These are phyloP conservation scores for Arabidopsis arenosa DNA, from an alignment of 345 rosid genomes.

Conservation along the genomic window DNA sequence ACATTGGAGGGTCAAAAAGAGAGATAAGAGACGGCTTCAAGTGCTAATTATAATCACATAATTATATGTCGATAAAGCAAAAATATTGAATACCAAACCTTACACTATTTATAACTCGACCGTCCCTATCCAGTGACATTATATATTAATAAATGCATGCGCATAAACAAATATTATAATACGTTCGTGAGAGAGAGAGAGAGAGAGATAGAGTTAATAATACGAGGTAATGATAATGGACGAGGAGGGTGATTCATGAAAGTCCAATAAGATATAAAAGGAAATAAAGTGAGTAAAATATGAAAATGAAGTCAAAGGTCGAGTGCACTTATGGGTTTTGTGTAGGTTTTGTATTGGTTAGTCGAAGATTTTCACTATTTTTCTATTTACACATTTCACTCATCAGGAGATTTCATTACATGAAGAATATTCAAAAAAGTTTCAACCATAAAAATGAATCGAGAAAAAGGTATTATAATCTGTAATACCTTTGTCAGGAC, in stretches of 20 bases:
- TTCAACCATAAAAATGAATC: not conserved
- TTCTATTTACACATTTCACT: constrained; percentile 18
- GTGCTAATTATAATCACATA: constrained; percentile 14
- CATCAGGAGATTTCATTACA: constrained; percentile 41
- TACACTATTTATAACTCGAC: constrained; percentile 28
- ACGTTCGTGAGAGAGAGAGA: not conserved
- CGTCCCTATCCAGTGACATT: constrained; percentile 34
- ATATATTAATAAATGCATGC: constrained; percentile 29
- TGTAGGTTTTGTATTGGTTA: constrained; percentile 39
- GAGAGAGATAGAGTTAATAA: constrained; percentile 18
- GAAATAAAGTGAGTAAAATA: constrained; percentile 36
- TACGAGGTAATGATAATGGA: constrained; percentile 47
- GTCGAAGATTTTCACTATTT: not conserved
- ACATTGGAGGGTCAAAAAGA: constrained; percentile 26
- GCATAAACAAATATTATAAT: constrained; percentile 17
- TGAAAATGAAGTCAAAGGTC: constrained; percentile 42
- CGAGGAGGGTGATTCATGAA: constrained; percentile 38
- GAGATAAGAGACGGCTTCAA: constrained; percentile 25
- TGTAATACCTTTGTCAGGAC: not conserved
- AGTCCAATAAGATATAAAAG: constrained; percentile 40
- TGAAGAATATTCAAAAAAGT: constrained; percentile 37
- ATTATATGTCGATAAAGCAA: constrained; percentile 23
- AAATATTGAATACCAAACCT: constrained; percentile 5
- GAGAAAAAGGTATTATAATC: not conserved
- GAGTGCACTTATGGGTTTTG: constrained; percentile 32